phyloP scores from a whole-genome alignment of 345 rosid species.

The Leavenworthia alabamica region DNA sequence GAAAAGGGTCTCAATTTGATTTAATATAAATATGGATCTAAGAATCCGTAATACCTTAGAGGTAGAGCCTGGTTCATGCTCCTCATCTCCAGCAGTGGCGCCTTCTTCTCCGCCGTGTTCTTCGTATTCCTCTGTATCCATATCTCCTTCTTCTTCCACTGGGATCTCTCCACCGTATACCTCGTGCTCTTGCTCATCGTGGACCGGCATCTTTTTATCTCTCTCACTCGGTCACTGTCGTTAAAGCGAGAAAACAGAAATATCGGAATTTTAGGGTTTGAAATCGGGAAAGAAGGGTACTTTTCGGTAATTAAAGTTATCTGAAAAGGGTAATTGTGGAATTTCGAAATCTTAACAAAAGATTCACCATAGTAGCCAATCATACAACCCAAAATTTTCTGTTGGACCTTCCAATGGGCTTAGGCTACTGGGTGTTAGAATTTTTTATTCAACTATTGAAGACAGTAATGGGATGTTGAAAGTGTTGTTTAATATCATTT shows the following conservation, averaged over 20 bases:
- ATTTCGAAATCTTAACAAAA: background rate
- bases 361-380: background rate
- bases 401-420: background rate
- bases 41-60: slow-evolving; percentile 43
- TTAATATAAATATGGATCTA: slow-evolving; percentile 10
- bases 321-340: slow-evolving; percentile 4
- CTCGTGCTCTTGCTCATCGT: slow-evolving; percentile 76
- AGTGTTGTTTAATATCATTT: too few relatives aligned
- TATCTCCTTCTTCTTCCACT: slow-evolving; percentile 73
- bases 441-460: too few relatives aligned
- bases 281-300: slow-evolving; percentile 14
- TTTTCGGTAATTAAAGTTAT: background rate
- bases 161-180: slow-evolving; percentile 87
- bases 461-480: too few relatives aligned
- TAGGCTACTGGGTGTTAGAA: too few relatives aligned
- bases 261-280: slow-evolving; percentile 25
- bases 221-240: slow-evolving; percentile 29
- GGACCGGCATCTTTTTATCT: slow-evolving; percentile 39
- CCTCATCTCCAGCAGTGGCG: slow-evolving; percentile 40
- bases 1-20: background rate
- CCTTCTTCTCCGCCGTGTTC: slow-evolving; percentile 43
- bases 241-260: background rate
- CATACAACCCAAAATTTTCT: background rate
- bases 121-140: slow-evolving; percentile 50
- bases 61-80: slow-evolving; percentile 45